phyloP scores from a whole-genome alignment of 2,329 filamentous ascomycete genomes.

The Ophiostoma angusticollis region DNA sequence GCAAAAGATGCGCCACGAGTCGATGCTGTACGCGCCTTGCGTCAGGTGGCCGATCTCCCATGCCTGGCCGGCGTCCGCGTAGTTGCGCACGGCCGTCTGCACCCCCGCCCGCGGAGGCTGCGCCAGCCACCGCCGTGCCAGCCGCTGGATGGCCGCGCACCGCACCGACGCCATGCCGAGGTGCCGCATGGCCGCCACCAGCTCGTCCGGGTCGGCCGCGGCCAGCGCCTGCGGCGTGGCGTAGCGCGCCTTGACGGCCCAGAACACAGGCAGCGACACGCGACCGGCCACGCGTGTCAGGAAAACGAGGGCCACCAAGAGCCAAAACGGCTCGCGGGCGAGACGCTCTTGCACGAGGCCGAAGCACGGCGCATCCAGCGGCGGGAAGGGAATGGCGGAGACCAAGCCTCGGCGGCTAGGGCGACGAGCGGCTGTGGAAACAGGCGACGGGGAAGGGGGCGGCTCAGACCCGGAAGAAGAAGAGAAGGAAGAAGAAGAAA shows the following conservation, averaged over 20 bases:
- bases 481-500: too few relatives aligned
- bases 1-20: constrained; percentile 91
- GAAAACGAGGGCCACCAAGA: constrained; percentile 73
- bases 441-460: too few relatives aligned
- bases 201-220: constrained; percentile 36
- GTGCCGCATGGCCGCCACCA: constrained; percentile 51
- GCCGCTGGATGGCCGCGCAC: constrained; percentile 52
- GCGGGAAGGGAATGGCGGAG: constrained; percentile 52
- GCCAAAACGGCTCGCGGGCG: constrained; percentile 59
- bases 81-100: constrained; percentile 40
- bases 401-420: constrained; percentile 35
- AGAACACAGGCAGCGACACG: constrained; percentile 64
- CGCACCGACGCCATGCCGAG: constrained; percentile 61
- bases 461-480: too few relatives aligned
- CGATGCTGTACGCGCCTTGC: constrained; percentile 68
- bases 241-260: constrained; percentile 52
- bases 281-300: constrained; percentile 68
- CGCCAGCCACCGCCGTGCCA: constrained; percentile 56
- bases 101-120: constrained; percentile 46
- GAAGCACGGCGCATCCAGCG: constrained; percentile 49
- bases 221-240: constrained; percentile 53
- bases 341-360: constrained; percentile 78
- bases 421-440: constrained; percentile 14
- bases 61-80: constrained; percentile 21
- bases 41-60: constrained; percentile 85